phyloP scores from a whole-genome alignment of 768 basidiomycete species.

The Tephrocybe sp. region DNA sequence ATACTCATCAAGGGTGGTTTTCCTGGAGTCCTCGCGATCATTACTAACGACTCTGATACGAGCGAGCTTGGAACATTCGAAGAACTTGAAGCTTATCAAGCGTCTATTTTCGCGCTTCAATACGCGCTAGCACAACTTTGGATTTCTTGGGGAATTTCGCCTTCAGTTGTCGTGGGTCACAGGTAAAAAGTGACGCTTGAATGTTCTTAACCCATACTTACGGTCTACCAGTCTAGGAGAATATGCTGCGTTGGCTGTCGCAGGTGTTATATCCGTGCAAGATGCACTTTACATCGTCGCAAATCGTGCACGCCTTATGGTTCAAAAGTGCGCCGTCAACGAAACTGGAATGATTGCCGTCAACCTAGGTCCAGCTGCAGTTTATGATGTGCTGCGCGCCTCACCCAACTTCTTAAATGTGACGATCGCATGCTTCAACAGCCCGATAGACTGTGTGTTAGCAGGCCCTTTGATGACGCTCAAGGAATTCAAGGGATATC shows the following conservation, averaged over 20 bases:
- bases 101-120: constrained; percentile 58
- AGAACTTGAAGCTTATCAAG: constrained; percentile 46
- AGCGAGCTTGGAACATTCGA: constrained; percentile 24
- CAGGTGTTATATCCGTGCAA: constrained; percentile 53
- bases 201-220: constrained; percentile 2
- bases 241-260: constrained; percentile 67
- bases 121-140: constrained; percentile 62
- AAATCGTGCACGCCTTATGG: constrained; percentile 53
- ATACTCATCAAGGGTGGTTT: constrained; percentile 49
- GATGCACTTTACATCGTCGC: constrained; percentile 59
- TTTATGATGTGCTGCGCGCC: constrained; percentile 32
- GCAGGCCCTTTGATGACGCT: constrained; percentile 52
- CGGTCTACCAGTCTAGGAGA: constrained; percentile 58
- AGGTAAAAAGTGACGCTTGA: constrained; percentile 43
- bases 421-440: constrained; percentile 62
- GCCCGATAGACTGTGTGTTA: constrained; percentile 52
- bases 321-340: constrained; percentile 38
- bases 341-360: constrained; percentile 64
- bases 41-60: constrained; percentile 25
- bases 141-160: constrained; percentile 66
- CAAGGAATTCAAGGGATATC: constrained; percentile 33
- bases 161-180: constrained; percentile 64
- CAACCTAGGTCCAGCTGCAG: constrained; percentile 29
- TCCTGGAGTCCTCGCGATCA: constrained; percentile 44
- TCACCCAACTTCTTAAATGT: constrained; percentile 33